Base-by-base conservation (phyloP, 805 yeast species). In the Grigorovia yakushimaensis region DNA sequence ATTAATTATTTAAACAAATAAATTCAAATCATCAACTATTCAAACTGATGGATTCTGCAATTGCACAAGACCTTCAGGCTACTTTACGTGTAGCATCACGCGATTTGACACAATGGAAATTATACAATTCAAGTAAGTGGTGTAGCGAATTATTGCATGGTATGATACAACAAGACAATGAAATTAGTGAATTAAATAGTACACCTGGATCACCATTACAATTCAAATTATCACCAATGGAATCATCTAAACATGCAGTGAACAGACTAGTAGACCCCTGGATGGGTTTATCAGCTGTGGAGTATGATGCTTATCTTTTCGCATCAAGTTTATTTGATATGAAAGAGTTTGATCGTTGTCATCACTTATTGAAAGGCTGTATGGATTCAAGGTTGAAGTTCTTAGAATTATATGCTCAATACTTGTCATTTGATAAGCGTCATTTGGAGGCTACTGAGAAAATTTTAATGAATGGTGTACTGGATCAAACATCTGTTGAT, bases 261-360 rank as follows among this genome's bases (percentile, higher is more conserved):
- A 42, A 49, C 2, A 41, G 30, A 20, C 15, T 30, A n/a, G 19
- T 39, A 17, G 49, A 38, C 21, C 49, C 49, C 10, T 19, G 35
- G 30, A 24, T 39, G 17, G 57, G 56, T 1, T 49, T 59, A 18
- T 47, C 57, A 8, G 54, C 45, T n/a, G 45, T 59, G 43, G 80
- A 79, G 48, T 57, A 62, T 43, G 73, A 76, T 48, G 66, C 67
- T 49, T 66, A 84, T 23, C 53, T 77, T 15, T 68, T 87, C 23
- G 96, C 91, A 1, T 77, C 79, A 46, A 63, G 84, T 0, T 81
- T 84, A 59, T 87, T 91, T 69, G 83, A 79, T 57, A 79, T 87
- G 58, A 81, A 84, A 56, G 98, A 93, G 64, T 91, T 82, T 60
- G 91, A 82, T 48, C 67, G 98, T 23, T 84, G 89, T 48, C 78